These are phyloP conservation scores for Pontederia paniculata DNA, from an alignment of 176 grass and related monocot genomes.

Conservation along the genomic window DNA sequence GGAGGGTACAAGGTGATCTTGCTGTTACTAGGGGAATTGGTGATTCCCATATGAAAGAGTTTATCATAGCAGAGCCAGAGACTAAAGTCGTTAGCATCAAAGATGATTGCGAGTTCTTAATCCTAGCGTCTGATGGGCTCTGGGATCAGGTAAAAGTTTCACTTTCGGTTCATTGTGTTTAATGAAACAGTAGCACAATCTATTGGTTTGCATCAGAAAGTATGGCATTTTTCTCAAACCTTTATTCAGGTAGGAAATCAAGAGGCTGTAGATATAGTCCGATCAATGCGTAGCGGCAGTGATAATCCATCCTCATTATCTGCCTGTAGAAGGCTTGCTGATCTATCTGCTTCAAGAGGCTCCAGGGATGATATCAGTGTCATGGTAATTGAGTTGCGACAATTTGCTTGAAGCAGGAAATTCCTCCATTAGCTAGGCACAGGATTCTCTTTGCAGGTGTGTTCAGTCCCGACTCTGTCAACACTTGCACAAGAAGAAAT, in stretches of 20 bases:
- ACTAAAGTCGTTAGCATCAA: conserved; percentile 44
- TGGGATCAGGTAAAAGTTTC: conserved; percentile 58
- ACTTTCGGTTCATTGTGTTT: background rate
- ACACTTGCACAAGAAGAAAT: too few relatives aligned
- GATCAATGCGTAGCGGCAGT: conserved; percentile 29
- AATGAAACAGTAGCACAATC: too few relatives aligned
- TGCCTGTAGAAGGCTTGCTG: conserved; percentile 66
- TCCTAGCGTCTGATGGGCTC: conserved; percentile 85
- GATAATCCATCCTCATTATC: conserved; percentile 28
- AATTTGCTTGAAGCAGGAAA: conserved; percentile 19
- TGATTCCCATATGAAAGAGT: conserved; percentile 77
- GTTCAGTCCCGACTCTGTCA: too few relatives aligned
- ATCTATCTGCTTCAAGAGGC: conserved; percentile 50
- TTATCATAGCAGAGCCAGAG: conserved; percentile 75
- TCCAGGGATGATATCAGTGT: conserved; percentile 78
- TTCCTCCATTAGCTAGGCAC: too few relatives aligned
- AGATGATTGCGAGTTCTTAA: conserved; percentile 68
- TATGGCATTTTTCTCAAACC: background rate
- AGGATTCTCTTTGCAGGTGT: too few relatives aligned
- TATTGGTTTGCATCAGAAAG: too few relatives aligned
- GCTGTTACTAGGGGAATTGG: conserved; percentile 82
- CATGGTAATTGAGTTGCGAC: conserved; percentile 62
- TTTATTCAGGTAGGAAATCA: conserved; percentile 38
- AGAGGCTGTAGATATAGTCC: conserved; percentile 64
- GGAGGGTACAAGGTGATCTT: conserved; percentile 82